phyloP scores from a whole-genome alignment of 2,329 filamentous ascomycete genomes.

The Exophiala alcalophila region DNA sequence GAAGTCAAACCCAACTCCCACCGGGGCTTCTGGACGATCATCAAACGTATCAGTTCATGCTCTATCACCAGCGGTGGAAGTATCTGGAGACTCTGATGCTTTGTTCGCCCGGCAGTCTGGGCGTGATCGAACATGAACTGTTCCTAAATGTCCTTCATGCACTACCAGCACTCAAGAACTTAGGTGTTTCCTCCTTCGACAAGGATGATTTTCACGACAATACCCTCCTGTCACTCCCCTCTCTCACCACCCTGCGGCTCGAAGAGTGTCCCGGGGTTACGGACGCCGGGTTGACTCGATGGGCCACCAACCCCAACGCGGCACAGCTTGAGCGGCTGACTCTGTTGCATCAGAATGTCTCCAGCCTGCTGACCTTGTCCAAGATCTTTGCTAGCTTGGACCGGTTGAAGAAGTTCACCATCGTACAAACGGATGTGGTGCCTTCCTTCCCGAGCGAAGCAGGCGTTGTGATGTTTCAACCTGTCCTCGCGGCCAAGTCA shows the following conservation, averaged over 20 bases:
- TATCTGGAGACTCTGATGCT: constrained; percentile 54
- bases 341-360: constrained; percentile 54
- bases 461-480: constrained; percentile 39
- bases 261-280: constrained; percentile 56
- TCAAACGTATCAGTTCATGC: constrained; percentile 52
- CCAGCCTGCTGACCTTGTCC: constrained; percentile 51
- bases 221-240: constrained; percentile 51
- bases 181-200: constrained; percentile 55
- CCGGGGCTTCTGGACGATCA: constrained; percentile 49
- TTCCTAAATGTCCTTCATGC: constrained; percentile 54
- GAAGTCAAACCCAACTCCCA: constrained; percentile 36
- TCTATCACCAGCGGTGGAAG: constrained; percentile 52
- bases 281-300: constrained; percentile 54
- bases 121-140: constrained; percentile 52
- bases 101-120: constrained; percentile 44
- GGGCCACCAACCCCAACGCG: constrained; percentile 48
- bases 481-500: constrained; percentile 48
- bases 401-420: constrained; percentile 48
- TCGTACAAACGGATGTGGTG: constrained; percentile 50
- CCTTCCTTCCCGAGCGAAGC: constrained; percentile 43
- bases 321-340: constrained; percentile 46
- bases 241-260: constrained; percentile 53
- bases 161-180: constrained; percentile 52
- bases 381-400: constrained; percentile 49
- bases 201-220: constrained; percentile 55